These are phyloP conservation scores for Exophiala bonariae DNA, from an alignment of 2,329 filamentous ascomycete species.

Conservation along the genomic window DNA sequence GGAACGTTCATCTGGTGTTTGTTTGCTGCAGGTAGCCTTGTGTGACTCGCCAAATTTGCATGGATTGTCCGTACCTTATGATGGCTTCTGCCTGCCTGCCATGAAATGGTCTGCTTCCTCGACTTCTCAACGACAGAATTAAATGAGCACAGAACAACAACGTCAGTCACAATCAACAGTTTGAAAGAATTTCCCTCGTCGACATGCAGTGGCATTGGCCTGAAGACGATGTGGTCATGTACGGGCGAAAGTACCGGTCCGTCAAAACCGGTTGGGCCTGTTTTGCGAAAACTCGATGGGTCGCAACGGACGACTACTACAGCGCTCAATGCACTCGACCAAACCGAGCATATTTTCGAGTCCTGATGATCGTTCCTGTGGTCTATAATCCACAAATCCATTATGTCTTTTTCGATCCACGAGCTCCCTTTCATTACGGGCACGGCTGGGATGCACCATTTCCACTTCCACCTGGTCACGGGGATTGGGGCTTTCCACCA, in stretches of 20 bases:
- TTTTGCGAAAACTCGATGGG: conserved; percentile 18
- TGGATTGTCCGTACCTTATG: too few relatives aligned
- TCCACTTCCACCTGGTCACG: not conserved
- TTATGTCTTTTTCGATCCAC: conserved; percentile 1
- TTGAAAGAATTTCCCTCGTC: too few relatives aligned
- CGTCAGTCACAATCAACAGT: too few relatives aligned
- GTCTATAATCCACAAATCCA: not conserved
- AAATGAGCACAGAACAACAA: too few relatives aligned
- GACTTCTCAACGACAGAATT: too few relatives aligned
- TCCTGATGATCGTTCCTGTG: conserved; percentile 12
- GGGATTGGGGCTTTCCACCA: too few relatives aligned
- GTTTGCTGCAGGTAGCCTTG: too few relatives aligned
- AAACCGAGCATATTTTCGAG: conserved; percentile 7
- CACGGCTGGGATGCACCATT: not conserved
- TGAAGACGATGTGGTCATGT: not conserved
- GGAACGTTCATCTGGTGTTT: too few relatives aligned
- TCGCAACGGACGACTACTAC: conserved; percentile 18
- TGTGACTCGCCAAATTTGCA: too few relatives aligned
- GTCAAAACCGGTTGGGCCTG: conserved; percentile 17
- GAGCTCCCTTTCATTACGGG: not conserved
- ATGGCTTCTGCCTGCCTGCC: too few relatives aligned
- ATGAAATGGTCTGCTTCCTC: too few relatives aligned
- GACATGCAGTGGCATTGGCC: too few relatives aligned
- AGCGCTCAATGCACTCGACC: conserved; percentile 5
- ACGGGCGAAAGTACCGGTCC: conserved; percentile 9